Percentiles rank a stretch among this genome's conserved stretches.
Evolutionary conservation across 2,329 filamentous ascomycete species (phyloP).

Genomic region (Ophiostoma himal-ulmi): DNA sequence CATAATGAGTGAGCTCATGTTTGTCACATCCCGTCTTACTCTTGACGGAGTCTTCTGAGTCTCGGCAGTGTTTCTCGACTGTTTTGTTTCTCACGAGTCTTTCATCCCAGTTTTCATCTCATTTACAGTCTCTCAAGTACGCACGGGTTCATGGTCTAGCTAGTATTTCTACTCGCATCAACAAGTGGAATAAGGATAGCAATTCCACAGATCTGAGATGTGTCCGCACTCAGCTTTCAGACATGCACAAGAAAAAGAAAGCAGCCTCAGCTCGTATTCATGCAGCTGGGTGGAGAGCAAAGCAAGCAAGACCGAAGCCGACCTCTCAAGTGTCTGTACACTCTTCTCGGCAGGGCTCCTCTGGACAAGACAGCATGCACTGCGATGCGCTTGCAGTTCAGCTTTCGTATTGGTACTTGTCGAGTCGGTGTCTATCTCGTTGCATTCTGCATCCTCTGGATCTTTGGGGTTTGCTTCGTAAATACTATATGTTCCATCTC

Average conservation of each 20-base stretch:
- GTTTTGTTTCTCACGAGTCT: neutral
- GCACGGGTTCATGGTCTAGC: neutral
- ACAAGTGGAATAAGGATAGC: neutral
- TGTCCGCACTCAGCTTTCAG: neutral
- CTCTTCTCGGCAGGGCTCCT: neutral
- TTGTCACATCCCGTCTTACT: neutral
- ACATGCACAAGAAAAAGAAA: neutral
- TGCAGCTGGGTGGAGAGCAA: neutral
- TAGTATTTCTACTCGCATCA: neutral
- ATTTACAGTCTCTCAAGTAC: neutral
- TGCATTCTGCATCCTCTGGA: neutral
- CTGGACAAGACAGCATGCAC: neutral
- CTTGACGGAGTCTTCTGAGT: neutral
- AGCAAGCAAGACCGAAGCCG: neutral
- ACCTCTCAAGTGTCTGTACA: neutral
- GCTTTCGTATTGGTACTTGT: neutral
- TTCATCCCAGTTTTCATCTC: neutral
- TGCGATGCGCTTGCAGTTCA: constrained; percentile 5
- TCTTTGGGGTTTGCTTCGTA: neutral
- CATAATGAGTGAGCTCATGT: neutral
- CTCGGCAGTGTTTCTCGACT: neutral
- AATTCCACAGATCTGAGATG: neutral
- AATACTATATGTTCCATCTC: neutral
- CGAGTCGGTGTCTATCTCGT: neutral
- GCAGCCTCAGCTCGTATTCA: constrained; percentile 5